These are phyloP conservation scores for Cercospora canescens DNA, from an alignment of 2,329 filamentous ascomycete species.

Conservation along the genomic window DNA sequence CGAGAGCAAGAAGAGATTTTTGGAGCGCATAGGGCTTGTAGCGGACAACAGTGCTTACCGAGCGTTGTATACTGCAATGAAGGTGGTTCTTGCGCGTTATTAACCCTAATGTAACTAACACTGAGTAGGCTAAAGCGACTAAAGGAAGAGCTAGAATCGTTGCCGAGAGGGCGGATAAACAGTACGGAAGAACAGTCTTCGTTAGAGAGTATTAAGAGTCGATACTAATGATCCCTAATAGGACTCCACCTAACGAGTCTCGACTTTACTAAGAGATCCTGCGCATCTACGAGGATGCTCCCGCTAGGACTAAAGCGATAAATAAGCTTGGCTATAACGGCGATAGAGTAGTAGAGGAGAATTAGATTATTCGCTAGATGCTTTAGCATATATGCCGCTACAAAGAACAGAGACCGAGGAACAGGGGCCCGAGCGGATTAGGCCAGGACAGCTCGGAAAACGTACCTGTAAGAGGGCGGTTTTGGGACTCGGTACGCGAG, in stretches of 20 bases:
- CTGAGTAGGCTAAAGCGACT: background rate
- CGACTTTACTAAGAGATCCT: background rate
- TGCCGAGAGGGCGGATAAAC: background rate
- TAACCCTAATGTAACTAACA: background rate
- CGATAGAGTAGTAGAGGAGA: background rate
- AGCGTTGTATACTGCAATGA: background rate
- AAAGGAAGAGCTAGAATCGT: background rate
- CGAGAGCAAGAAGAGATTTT: conserved; percentile 1
- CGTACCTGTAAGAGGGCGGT: background rate
- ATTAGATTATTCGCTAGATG: background rate
- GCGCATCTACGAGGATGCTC: background rate
- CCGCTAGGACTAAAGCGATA: background rate
- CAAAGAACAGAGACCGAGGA: background rate
- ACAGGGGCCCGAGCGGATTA: background rate
- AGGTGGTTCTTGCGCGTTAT: background rate
- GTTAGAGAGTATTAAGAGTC: background rate
- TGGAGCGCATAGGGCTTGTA: background rate
- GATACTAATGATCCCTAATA: background rate
- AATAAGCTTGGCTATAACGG: background rate
- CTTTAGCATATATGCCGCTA: background rate
- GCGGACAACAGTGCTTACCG: background rate
- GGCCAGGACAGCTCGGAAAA: background rate
- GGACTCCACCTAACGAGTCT: background rate
- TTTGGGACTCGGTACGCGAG: background rate
- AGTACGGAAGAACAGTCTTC: background rate